These are phyloP conservation scores for Vitis riparia DNA, from an alignment of 164 flowering plant species.

Conservation along the genomic window DNA sequence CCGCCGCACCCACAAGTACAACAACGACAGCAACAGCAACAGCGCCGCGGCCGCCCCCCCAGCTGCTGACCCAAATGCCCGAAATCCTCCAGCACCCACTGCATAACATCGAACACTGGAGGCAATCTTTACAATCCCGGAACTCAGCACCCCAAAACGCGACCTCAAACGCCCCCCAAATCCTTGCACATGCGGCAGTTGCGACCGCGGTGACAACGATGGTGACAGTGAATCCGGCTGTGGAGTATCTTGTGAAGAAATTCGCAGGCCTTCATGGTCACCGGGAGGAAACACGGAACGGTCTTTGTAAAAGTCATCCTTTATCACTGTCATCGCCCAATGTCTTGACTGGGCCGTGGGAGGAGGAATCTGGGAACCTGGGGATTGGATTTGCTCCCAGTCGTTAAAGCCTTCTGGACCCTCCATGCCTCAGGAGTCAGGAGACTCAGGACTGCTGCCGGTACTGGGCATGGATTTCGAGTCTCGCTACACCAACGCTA, in stretches of 20 bases:
- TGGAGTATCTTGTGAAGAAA: neutral
- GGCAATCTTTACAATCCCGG: conserved; percentile 4
- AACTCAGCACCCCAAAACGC: conserved; percentile 6
- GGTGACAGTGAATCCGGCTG: neutral
- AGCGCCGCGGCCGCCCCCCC: conserved; percentile 12
- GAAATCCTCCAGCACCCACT: neutral
- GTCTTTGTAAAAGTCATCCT: neutral
- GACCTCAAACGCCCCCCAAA: conserved; percentile 8
- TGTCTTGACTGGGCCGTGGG: neutral
- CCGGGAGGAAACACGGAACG: conserved; percentile 18
- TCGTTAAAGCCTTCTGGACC: conserved; percentile 12
- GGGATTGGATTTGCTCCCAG: conserved; percentile 19
- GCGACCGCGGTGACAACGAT: neutral
- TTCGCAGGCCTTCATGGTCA: conserved; percentile 12
- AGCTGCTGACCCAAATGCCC: conserved; percentile 5
- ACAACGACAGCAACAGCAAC: conserved; percentile 6
- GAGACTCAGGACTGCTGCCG: too few relatives aligned
- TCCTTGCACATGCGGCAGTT: neutral
- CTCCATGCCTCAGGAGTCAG: neutral
- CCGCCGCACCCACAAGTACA: conserved; percentile 11
- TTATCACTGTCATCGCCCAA: neutral
- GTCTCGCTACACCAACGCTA: too few relatives aligned
- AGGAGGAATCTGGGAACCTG: neutral
- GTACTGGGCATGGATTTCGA: too few relatives aligned
- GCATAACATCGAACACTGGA: conserved; percentile 4